Percentiles rank a stretch among this genome's conserved stretches.
These are phyloP conservation scores for Colletotrichum godetiae DNA, from an alignment of 2,329 filamentous ascomycete species.

Conservation along the genomic window DNA sequence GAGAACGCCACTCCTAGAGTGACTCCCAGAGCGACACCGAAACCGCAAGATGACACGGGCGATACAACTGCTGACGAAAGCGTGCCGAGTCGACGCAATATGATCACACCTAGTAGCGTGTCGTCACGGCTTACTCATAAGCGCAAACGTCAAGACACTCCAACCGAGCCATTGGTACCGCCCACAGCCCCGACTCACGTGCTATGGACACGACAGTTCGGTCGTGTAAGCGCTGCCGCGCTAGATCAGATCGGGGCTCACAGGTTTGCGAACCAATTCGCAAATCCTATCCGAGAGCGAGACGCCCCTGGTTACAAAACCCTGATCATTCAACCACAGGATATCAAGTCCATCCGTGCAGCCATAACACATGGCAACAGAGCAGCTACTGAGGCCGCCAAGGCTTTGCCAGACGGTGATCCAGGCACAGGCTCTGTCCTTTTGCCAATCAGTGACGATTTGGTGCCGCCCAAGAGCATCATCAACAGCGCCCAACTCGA, in stretches of 20 bases:
- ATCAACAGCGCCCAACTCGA: constrained; percentile 94
- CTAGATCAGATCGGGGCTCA: constrained; percentile 83
- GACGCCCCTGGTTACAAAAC: constrained; percentile 82
- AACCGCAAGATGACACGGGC: constrained; percentile 63
- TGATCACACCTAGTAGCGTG: constrained; percentile 50
- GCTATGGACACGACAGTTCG: constrained; percentile 80
- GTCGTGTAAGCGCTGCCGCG: constrained; percentile 77
- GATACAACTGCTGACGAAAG: constrained; percentile 69
- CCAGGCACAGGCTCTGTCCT: constrained; percentile 67
- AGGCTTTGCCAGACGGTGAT: constrained; percentile 69
- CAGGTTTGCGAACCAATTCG: constrained; percentile 83
- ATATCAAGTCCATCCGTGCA: constrained; percentile 81
- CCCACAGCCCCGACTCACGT: constrained; percentile 73
- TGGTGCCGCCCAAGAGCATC: constrained; percentile 88
- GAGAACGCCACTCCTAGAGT: constrained; percentile 61
- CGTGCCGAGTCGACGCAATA: constrained; percentile 50
- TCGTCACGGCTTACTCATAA: constrained; percentile 56
- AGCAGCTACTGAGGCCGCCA: constrained; percentile 70
- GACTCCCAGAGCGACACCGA: constrained; percentile 47
- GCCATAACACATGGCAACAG: constrained; percentile 80
- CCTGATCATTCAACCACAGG: constrained; percentile 79
- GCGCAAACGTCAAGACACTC: constrained; percentile 67
- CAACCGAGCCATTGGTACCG: constrained; percentile 51
- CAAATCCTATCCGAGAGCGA: constrained; percentile 77
- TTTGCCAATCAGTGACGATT: constrained; percentile 78